Evolutionary conservation across 2,329 filamentous ascomycete genomes (phyloP), one percentile per base, ranked within the genome.

Genomic region (Aspergillaceae sp.): DNA sequence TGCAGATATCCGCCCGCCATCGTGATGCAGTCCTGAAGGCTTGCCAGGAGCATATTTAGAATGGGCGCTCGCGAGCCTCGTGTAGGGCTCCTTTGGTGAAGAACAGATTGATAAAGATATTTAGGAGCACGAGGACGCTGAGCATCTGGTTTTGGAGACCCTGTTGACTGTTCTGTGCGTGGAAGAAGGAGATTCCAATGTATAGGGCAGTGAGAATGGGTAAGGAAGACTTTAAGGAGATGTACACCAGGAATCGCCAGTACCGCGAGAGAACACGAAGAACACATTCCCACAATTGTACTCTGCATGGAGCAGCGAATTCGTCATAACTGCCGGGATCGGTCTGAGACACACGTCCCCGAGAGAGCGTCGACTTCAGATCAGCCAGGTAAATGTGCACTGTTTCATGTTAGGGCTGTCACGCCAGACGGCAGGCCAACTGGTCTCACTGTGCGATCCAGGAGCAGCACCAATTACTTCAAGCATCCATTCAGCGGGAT

Each of bases 91-190:
- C 72, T 56, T 80, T 77, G 2, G 74, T 77, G 42, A 77, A 69
- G 57, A 81, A 82, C 42, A 72, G 54, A 54, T 71, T 70, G 48
- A 85, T 84, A 61, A 94, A 94, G 61, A 94, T 80, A 38, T 84
- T 91, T 48, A 86, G 73, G 47, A 92, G 70, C 77, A 92, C 86
- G 77, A 94, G 94, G 55, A 95, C 84, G 64, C 82, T 78, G 63
- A 94, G 94, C 81, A 92, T 88, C 63, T 94, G 87, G 69, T 94
- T 94, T 67, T 91, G 86, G 4, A 94, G 74, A 52, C 88, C 88
- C 63, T 91, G 87, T 38, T 83, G 77, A 34, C 79, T 83, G 70
- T 87, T 85, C 37, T 79, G 75, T 1, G 86, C 83, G 28, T 81
- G 77, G 76, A 80, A 88, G 70, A 94, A 90, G 50, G 84, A 83